These are phyloP conservation scores for Coelastrella sp. DNA, from an alignment of 139 green algal genomes.

Conservation along the genomic window DNA sequence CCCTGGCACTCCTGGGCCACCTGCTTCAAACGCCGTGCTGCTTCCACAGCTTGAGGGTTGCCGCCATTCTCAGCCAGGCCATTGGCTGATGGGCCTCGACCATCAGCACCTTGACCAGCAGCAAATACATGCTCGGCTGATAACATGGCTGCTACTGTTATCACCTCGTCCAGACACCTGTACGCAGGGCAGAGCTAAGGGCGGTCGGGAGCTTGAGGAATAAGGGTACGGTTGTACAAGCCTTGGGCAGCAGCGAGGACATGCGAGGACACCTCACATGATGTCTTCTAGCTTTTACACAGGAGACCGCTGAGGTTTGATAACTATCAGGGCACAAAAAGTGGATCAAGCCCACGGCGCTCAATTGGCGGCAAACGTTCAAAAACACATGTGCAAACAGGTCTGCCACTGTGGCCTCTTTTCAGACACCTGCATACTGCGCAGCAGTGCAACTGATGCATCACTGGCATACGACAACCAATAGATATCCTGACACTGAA, in stretches of 20 bases:
- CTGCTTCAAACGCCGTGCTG: conserved; percentile 20
- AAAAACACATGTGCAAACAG: too few species aligned
- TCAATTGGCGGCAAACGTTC: too few species aligned
- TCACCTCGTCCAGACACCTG: conserved; percentile 81
- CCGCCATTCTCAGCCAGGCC: conserved; percentile 17
- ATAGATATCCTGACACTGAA: too few species aligned
- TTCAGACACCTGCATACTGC: too few species aligned
- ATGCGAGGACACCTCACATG: too few species aligned
- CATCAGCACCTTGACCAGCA: conserved; percentile 64
- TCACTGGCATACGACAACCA: too few species aligned
- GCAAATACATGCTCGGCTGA: conserved; percentile 86
- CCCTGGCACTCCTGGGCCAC: conserved; percentile 78
- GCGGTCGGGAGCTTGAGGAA: background rate
- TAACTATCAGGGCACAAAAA: too few species aligned
- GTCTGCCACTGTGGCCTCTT: too few species aligned
- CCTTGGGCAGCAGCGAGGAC: background rate
- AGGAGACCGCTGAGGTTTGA: too few species aligned
- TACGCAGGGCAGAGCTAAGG: background rate
- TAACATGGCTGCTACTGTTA: conserved; percentile 90
- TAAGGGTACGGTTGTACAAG: background rate
- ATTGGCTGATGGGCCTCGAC: background rate
- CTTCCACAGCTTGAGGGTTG: background rate
- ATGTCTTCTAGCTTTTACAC: too few species aligned
- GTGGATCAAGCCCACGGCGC: too few species aligned
- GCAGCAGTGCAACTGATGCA: too few species aligned